These are phyloP conservation scores for Auriscalpium vulgare DNA, from an alignment of 768 basidiomycete genomes.

Conservation along the genomic window DNA sequence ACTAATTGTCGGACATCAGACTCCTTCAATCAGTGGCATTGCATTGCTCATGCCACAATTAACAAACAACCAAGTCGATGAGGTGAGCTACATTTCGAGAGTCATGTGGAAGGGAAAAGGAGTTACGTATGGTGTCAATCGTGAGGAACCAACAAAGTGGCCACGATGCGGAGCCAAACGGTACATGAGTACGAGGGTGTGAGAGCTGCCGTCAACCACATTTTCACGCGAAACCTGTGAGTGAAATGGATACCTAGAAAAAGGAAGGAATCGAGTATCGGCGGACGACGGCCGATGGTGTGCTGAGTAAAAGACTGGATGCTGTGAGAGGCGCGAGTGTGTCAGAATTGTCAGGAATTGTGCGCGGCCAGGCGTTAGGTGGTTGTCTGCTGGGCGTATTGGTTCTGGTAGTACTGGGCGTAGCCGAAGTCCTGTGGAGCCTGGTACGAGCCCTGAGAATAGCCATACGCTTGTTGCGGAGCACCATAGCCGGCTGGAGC, in stretches of 20 bases:
- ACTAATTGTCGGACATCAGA: neutral
- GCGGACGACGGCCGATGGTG: conserved; percentile 13
- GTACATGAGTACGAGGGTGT: conserved; percentile 13
- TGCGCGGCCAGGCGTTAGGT: conserved; percentile 31
- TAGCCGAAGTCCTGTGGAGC: conserved; percentile 74
- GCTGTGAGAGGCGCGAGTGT: conserved; percentile 16
- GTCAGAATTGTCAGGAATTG: conserved; percentile 20
- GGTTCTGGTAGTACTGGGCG: conserved; percentile 82
- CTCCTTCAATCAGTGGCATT: conserved; percentile 11
- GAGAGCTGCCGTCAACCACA: neutral
- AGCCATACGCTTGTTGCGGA: conserved; percentile 3
- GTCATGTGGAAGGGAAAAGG: conserved; percentile 11
- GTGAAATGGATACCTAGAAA: conserved; percentile 15
- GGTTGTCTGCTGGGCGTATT: conserved; percentile 71
- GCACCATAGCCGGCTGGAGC: conserved; percentile 14
- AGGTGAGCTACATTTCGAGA: conserved; percentile 16
- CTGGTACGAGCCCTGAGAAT: conserved; percentile 16
- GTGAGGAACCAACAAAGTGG: conserved; percentile 7
- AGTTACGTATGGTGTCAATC: conserved; percentile 15
- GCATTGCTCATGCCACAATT: conserved; percentile 5
- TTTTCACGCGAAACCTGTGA: neutral
- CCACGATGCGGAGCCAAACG: conserved; percentile 8
- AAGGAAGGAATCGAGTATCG: neutral
- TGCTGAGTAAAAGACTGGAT: conserved; percentile 13
- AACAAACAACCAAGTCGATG: conserved; percentile 15